These are phyloP conservation scores for Penicillium verrucosum DNA, from an alignment of 2,329 filamentous ascomycete species.

Conservation along the genomic window DNA sequence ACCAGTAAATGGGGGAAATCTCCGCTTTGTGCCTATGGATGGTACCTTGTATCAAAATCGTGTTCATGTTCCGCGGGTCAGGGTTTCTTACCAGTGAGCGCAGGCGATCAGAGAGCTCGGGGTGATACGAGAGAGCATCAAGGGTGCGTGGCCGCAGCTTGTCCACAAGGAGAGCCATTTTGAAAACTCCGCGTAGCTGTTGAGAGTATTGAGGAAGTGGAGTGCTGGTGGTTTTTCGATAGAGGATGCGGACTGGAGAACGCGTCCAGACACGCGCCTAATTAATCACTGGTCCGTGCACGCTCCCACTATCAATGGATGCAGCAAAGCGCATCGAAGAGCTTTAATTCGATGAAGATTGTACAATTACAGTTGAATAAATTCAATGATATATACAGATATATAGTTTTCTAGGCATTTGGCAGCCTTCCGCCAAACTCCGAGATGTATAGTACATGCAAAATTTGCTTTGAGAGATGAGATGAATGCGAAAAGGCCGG, in stretches of 20 bases:
- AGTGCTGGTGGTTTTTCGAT: constrained; percentile 6
- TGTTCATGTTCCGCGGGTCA: not conserved
- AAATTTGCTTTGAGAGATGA: constrained; percentile 18
- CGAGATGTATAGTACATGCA: constrained; percentile 21
- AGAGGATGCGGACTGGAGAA: constrained; percentile 22
- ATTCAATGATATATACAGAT: not conserved
- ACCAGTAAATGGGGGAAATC: constrained; percentile 98
- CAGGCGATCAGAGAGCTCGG: constrained; percentile 81
- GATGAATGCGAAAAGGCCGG: constrained; percentile 1
- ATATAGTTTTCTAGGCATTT: constrained; percentile 3
- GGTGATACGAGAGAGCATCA: constrained; percentile 73
- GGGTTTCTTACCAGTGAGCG: constrained; percentile 67
- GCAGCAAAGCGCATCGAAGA: not conserved
- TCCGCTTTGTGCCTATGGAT: constrained; percentile 77
- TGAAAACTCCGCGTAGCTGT: constrained; percentile 6
- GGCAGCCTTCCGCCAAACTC: not conserved
- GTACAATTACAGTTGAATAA: not conserved
- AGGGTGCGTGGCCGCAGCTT: constrained; percentile 56
- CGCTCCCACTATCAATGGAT: not conserved
- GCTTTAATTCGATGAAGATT: not conserved
- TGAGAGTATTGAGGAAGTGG: not conserved
- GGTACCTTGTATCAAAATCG: constrained; percentile 9
- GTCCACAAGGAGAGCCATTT: constrained; percentile 64
- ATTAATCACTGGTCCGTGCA: constrained; percentile 41
- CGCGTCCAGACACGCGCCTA: constrained; percentile 39